These are phyloP conservation scores for Vaccinium corymbosum DNA, from an alignment of 148 eudicot genomes.

Conservation along the genomic window DNA sequence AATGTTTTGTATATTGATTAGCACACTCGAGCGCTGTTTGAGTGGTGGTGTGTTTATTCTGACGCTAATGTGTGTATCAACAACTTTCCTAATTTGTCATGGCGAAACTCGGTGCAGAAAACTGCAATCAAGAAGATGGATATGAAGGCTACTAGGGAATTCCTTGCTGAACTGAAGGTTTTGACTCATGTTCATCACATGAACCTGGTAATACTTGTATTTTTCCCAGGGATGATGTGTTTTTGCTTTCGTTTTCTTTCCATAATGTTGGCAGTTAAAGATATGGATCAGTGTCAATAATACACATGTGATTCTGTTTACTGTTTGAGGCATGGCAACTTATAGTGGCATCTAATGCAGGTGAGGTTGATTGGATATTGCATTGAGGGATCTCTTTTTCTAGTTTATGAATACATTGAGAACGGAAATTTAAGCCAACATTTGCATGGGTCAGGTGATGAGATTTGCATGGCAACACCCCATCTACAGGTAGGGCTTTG, in stretches of 20 bases:
- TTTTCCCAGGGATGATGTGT: neutral
- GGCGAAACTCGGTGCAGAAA: constrained; percentile 47
- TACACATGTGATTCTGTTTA: too few relatives aligned
- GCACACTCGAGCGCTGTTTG: neutral
- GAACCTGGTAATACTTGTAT: constrained; percentile 59
- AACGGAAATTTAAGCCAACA: constrained; percentile 80
- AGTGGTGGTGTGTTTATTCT: neutral
- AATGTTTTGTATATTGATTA: neutral
- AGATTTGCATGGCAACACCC: neutral
- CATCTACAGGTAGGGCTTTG: neutral
- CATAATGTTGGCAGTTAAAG: neutral
- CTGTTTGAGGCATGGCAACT: neutral
- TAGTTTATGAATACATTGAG: constrained; percentile 77
- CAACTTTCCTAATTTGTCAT: neutral
- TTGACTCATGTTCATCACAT: constrained; percentile 94
- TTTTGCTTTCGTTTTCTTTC: neutral
- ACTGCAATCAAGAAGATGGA: constrained; percentile 98
- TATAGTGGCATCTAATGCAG: constrained; percentile 30
- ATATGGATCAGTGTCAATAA: too few relatives aligned
- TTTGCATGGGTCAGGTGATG: constrained; percentile 63
- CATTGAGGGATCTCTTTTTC: constrained; percentile 69
- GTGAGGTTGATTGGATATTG: constrained; percentile 88
- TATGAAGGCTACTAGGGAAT: constrained; percentile 85
- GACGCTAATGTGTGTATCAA: neutral
- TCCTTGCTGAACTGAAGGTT: constrained; percentile 89